These are phyloP conservation scores for Coix lacrymajobi DNA, from an alignment of 176 grass and related monocot species.

Conservation along the genomic window DNA sequence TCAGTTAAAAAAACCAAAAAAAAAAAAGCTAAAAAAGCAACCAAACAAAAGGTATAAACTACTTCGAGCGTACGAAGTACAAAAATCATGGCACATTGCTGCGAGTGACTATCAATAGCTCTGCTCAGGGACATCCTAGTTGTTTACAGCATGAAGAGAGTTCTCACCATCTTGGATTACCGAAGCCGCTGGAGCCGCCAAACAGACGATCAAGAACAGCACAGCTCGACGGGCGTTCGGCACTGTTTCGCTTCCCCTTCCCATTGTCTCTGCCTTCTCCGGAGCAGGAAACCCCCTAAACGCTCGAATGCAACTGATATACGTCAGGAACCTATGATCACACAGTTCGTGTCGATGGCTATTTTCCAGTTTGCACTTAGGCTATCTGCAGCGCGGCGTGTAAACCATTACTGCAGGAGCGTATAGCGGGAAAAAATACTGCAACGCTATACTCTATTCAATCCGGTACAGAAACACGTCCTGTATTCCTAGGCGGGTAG, in stretches of 20 bases:
- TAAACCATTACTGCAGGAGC: too few species aligned
- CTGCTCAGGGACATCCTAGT: neutral
- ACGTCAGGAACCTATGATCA: neutral
- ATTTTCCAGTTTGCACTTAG: constrained; percentile 12
- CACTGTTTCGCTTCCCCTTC: neutral
- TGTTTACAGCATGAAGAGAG: neutral
- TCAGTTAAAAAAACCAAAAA: neutral
- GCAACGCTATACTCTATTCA: too few species aligned
- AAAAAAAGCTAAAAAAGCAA: neutral
- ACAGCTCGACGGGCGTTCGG: neutral
- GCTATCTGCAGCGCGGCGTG: too few species aligned
- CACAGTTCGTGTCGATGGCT: neutral
- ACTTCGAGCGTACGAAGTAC: too few species aligned
- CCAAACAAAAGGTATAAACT: neutral
- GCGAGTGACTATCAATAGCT: neutral
- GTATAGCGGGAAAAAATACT: too few species aligned
- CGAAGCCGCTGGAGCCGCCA: constrained; percentile 7
- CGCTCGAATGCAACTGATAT: neutral
- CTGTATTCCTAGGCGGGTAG: too few species aligned
- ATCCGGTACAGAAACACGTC: too few species aligned
- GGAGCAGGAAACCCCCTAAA: neutral
- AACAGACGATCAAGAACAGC: constrained; percentile 12
- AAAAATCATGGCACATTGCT: too few species aligned
- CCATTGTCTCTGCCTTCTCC: neutral
- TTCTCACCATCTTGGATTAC: constrained; percentile 36